Evolutionary conservation across 176 grass and related monocot species (phyloP).

Genomic region (Cenchrus fungigraminus): DNA sequence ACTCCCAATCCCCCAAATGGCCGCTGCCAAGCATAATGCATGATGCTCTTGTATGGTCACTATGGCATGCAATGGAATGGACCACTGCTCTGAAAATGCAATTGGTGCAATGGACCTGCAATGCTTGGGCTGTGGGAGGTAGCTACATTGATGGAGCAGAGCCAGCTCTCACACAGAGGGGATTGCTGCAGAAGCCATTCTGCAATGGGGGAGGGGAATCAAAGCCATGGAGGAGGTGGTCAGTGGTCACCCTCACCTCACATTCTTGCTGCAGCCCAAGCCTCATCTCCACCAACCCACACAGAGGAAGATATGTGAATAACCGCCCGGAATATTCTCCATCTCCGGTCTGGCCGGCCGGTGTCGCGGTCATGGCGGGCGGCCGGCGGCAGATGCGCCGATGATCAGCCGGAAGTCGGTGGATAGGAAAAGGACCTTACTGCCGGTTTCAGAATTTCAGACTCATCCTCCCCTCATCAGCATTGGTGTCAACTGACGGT

Average conservation of each 20-base stretch:
- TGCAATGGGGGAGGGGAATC: constrained; percentile 43
- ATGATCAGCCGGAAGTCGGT: neutral
- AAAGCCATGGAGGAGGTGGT: constrained; percentile 40
- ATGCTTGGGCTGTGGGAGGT: constrained; percentile 39
- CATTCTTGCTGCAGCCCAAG: constrained; percentile 28
- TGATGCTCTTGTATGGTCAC: constrained; percentile 23
- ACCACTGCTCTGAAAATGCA: constrained; percentile 39
- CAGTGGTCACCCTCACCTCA: constrained; percentile 45
- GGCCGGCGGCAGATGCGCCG: constrained; percentile 17
- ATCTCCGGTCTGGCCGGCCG: neutral
- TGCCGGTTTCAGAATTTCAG: neutral
- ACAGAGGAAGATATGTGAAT: constrained; percentile 25
- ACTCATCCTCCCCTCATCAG: neutral
- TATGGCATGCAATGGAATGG: constrained; percentile 38
- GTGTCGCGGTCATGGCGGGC: no score
- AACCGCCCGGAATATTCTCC: constrained; percentile 46
- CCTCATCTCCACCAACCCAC: constrained; percentile 32
- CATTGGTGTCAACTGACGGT: neutral
- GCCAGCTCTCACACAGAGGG: constrained; percentile 38
- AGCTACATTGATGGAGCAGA: constrained; percentile 47
- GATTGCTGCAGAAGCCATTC: constrained; percentile 50
- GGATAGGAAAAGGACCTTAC: neutral
- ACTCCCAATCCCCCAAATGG: constrained; percentile 33
- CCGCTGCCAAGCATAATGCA: constrained; percentile 27
- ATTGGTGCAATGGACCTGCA: constrained; percentile 52